These are phyloP conservation scores for Colletotrichum liriopes DNA, from an alignment of 2,329 filamentous ascomycete genomes.

Conservation along the genomic window DNA sequence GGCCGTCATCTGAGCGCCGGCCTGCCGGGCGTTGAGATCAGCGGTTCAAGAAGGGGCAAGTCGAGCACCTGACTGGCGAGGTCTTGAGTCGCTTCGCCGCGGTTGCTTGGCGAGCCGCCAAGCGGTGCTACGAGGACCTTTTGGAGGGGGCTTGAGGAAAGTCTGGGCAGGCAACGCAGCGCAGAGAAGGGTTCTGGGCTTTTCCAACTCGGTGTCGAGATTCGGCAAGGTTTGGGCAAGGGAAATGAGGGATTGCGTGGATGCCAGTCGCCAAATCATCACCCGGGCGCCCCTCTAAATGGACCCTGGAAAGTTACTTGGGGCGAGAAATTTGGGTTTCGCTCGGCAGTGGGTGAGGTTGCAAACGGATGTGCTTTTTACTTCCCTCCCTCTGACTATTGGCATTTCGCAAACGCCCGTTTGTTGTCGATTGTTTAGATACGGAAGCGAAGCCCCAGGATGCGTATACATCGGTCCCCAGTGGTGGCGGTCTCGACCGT, in stretches of 20 bases:
- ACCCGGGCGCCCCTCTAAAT: not conserved
- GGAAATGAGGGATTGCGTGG: conserved; percentile 11
- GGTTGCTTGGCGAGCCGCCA: not conserved
- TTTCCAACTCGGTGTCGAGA: not conserved
- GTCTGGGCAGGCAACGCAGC: not conserved
- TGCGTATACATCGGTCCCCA: not conserved
- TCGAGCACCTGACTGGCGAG: not conserved
- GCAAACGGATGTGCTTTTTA: not conserved
- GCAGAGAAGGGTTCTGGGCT: not conserved
- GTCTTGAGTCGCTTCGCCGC: not conserved
- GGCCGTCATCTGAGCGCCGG: not conserved
- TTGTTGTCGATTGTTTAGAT: not conserved
- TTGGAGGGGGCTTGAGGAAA: not conserved
- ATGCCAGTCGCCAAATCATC: not conserved
- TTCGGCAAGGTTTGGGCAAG: not conserved
- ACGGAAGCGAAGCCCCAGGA: not conserved
- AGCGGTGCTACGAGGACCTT: not conserved
- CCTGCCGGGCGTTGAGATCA: not conserved
- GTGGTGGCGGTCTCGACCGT: not conserved
- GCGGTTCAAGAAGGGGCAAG: not conserved
- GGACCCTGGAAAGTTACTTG: conserved; percentile 3
- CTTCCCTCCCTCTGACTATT: too few species aligned
- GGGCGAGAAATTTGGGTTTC: not conserved
- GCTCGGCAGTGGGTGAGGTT: not conserved
- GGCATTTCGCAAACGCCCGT: not conserved